Percentiles rank a stretch among this genome's conserved stretches.
Evolutionary conservation across 495 filamentous ascomycete species (phyloP).

Genomic region (Delitschia confertaspora): DNA sequence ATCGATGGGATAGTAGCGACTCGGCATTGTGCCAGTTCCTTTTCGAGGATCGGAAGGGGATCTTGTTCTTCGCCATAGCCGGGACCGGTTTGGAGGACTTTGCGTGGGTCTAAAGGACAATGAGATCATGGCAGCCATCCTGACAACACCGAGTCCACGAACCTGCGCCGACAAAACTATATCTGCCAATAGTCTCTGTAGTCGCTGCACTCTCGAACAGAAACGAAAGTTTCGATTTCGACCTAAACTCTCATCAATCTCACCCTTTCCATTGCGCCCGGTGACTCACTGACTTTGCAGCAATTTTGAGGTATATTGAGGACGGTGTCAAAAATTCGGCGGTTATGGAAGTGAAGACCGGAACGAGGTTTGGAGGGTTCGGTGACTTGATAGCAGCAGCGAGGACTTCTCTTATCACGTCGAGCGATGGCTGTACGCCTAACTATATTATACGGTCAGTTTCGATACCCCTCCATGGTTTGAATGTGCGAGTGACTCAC

Average conservation of each 20-base stretch:
- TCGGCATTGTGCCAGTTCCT: conserved; percentile 64
- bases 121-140: not conserved
- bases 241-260: conserved; percentile 30
- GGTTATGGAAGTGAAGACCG: conserved; percentile 74
- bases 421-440: conserved; percentile 46
- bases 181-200: conserved; percentile 80
- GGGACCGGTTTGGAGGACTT: conserved; percentile 77
- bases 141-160: conserved; percentile 17
- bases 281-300: conserved; percentile 52
- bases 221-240: conserved; percentile 61
- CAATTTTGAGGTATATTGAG: conserved; percentile 80
- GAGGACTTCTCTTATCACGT: conserved; percentile 48
- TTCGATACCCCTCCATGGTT: not conserved
- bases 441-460: conserved; percentile 29
- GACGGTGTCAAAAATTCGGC: conserved; percentile 90
- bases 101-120: conserved; percentile 54
- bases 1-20: conserved; percentile 73
- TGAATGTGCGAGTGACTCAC: conserved; percentile 6
- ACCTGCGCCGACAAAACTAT: conserved; percentile 91
- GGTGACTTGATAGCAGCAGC: conserved; percentile 40
- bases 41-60: conserved; percentile 71
- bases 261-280: not conserved
- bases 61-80: conserved; percentile 77
- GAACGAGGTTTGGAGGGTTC: conserved; percentile 71
- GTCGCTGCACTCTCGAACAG: conserved; percentile 92